Conservation (phyloP, 2,329 filamentous ascomycete genomes). For the Fusarium albosuccineum region DNA sequence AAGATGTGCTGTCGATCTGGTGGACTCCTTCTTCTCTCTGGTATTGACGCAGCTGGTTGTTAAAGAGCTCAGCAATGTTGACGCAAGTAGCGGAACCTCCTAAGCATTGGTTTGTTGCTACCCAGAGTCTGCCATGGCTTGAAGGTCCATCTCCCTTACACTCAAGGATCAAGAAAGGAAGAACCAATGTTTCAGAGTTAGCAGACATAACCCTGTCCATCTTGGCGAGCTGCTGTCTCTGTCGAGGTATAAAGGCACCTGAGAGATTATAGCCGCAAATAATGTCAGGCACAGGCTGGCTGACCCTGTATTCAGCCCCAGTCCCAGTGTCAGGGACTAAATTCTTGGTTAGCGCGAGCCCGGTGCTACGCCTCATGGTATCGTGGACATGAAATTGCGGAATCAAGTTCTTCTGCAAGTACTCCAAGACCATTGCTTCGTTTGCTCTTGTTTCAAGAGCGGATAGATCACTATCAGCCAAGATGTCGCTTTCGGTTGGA, state of each 20-base stretch:
- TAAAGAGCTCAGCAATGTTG: constrained; percentile 49
- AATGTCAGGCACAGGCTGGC: constrained; percentile 22
- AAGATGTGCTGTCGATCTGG: constrained; percentile 43
- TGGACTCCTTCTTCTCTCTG: constrained; percentile 38
- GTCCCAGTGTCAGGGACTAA: constrained; percentile 15
- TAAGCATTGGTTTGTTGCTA: constrained; percentile 54
- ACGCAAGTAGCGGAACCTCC: constrained; percentile 51
- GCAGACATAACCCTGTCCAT: neutral
- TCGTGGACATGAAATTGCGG: too few species aligned
- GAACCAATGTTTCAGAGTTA: constrained; percentile 2
- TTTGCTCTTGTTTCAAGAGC: too few species aligned
- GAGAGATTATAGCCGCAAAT: constrained; percentile 22
- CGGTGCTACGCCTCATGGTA: neutral
- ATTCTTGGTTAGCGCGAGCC: constrained; percentile 1
- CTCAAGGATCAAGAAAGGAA: constrained; percentile 34
- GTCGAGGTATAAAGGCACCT: neutral
- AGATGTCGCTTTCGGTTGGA: too few species aligned
- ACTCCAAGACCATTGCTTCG: too few species aligned
- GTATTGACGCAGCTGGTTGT: constrained; percentile 36
- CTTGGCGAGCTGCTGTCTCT: constrained; percentile 6
- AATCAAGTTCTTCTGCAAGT: too few species aligned
- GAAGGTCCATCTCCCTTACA: constrained; percentile 42
- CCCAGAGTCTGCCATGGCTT: constrained; percentile 48
- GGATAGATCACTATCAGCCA: too few species aligned
- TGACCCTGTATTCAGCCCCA: constrained; percentile 14